phyloP scores from a whole-genome alignment of 208 protist genomes.

The Herpetomonas samuelpessoai region DNA sequence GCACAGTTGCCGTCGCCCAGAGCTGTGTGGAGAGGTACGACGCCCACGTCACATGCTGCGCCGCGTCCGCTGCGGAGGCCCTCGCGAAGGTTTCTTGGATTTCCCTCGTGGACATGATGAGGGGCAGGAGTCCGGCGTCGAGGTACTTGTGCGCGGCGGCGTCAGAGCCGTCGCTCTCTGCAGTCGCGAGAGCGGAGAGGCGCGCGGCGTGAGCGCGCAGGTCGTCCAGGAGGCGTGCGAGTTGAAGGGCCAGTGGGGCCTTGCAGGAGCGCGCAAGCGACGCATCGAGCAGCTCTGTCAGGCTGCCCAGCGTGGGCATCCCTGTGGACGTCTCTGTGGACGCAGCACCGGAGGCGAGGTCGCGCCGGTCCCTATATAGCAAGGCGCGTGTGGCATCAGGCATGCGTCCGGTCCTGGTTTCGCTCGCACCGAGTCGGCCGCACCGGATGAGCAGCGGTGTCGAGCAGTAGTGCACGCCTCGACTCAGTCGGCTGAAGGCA shows the following conservation, averaged over 20 bases:
- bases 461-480: slow-evolving; percentile 50
- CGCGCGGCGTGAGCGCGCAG: slow-evolving; percentile 24
- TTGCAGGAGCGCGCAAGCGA: slow-evolving; percentile 47
- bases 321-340: slow-evolving; percentile 22
- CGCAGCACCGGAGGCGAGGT: no score
- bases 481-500: slow-evolving; percentile 30
- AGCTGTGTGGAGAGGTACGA: no score
- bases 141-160: slow-evolving; percentile 16
- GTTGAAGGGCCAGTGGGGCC: slow-evolving; percentile 40
- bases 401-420: no score
- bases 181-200: background rate
- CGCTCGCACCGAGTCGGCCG: no score
- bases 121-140: slow-evolving; percentile 37
- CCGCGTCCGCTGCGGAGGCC: slow-evolving; percentile 9
- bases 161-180: slow-evolving; percentile 20
- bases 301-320: slow-evolving; percentile 1
- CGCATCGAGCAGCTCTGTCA: slow-evolving; percentile 33
- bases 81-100: slow-evolving; percentile 31
- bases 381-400: no score
- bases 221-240: slow-evolving; percentile 16
- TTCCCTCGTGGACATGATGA: slow-evolving; percentile 64
- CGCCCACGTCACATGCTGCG: no score
- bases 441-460: slow-evolving; percentile 57
- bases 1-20: no score
- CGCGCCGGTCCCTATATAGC: no score